phyloP scores from a whole-genome alignment of 2,329 filamentous ascomycete genomes.

The Diplodia intermedia region DNA sequence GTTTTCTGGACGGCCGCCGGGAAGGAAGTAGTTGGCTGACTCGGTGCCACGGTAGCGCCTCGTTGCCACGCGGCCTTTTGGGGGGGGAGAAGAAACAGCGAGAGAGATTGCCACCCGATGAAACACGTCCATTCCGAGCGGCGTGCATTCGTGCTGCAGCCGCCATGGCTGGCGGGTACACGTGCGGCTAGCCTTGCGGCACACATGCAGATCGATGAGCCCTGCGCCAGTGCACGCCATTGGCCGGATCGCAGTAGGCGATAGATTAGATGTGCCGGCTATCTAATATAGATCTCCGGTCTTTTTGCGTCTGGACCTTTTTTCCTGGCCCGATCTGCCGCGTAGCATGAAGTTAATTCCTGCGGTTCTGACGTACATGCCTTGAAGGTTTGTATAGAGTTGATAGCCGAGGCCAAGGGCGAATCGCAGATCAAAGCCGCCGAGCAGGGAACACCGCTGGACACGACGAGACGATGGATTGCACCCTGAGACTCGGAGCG shows the following conservation, averaged over 20 bases:
- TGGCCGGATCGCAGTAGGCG: neutral
- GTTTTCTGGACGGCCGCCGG: no score
- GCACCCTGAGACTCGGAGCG: neutral
- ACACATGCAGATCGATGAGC: conserved; percentile 3
- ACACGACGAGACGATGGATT: neutral
- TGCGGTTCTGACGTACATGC: no score
- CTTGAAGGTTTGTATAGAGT: no score
- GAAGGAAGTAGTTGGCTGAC: neutral
- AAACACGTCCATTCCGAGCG: conserved; percentile 12
- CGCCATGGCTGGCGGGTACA: neutral
- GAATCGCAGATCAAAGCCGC: neutral
- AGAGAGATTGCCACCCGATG: neutral
- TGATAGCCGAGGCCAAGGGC: neutral
- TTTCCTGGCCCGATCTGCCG: no score
- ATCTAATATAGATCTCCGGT: neutral
- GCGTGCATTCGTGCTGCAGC: neutral
- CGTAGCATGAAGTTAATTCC: no score
- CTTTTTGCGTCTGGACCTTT: neutral
- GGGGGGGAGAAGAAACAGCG: neutral
- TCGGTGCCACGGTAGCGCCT: neutral
- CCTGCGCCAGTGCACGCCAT: neutral
- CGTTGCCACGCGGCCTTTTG: neutral
- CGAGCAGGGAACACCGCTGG: no score
- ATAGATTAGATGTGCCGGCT: neutral
- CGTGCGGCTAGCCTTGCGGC: neutral